phyloP scores from a whole-genome alignment of 495 filamentous ascomycete species.

The Staphylotrichum tortipilum region DNA sequence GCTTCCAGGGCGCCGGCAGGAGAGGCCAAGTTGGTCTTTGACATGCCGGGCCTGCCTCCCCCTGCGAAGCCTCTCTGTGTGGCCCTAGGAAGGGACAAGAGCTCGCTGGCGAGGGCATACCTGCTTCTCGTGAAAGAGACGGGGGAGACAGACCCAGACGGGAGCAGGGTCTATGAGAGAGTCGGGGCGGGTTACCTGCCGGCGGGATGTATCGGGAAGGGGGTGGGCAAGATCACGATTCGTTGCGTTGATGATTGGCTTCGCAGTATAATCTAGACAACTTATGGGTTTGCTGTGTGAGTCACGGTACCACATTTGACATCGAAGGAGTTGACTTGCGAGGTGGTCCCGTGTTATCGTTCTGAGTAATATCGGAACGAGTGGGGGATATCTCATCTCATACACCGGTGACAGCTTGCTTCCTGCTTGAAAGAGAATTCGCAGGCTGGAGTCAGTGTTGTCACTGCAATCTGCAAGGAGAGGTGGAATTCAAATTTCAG shows the following conservation, averaged over 20 bases:
- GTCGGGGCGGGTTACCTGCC: conserved; percentile 1
- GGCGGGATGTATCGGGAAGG: background rate
- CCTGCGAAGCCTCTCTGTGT: background rate
- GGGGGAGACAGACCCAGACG: background rate
- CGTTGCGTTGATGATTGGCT: background rate
- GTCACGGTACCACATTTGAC: no score
- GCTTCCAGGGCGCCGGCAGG: background rate
- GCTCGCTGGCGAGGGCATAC: background rate
- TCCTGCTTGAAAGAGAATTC: no score
- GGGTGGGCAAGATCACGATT: background rate
- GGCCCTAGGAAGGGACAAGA: background rate
- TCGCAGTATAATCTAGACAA: no score
- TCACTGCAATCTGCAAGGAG: no score
- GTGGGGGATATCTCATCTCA: no score
- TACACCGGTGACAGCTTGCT: no score
- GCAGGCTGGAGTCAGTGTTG: no score
- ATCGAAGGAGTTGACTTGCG: no score
- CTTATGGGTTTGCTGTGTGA: no score
- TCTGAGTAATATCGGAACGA: no score
- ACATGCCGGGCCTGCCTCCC: background rate
- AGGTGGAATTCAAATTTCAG: no score
- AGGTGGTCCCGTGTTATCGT: no score
- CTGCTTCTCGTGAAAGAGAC: background rate
- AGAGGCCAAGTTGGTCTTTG: background rate
- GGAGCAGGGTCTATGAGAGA: background rate